A percentile compares a stretch with the other conserved stretches of the same genome.
These are phyloP conservation scores for Hevea brasiliensis DNA, from an alignment of 345 rosid genomes.

Conservation along the genomic window DNA sequence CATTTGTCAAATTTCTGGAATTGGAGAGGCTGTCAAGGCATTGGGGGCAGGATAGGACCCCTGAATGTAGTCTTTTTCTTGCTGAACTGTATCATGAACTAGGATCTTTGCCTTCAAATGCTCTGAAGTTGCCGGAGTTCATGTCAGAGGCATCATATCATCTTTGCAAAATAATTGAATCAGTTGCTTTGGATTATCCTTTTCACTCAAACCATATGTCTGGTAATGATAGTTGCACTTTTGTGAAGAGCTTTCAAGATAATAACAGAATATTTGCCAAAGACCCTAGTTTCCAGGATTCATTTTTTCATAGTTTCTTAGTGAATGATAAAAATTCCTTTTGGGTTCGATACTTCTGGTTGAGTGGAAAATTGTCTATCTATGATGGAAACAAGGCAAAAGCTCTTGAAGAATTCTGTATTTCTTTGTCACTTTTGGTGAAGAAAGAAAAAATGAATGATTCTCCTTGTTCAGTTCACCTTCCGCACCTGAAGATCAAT, in stretches of 20 bases:
- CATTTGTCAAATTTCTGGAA: constrained; percentile 60
- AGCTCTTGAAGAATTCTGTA: constrained; percentile 66
- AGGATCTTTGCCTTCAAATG: constrained; percentile 52
- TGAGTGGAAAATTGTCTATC: constrained; percentile 80
- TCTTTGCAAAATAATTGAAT: constrained; percentile 86
- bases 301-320: constrained; percentile 29
- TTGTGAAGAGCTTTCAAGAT: constrained; percentile 40
- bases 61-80: constrained; percentile 87
- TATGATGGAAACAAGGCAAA: constrained; percentile 72
- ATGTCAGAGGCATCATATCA: constrained; percentile 75
- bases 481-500: constrained; percentile 65
- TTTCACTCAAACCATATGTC: constrained; percentile 36
- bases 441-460: constrained; percentile 40
- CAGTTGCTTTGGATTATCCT: constrained; percentile 68
- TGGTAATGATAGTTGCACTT: constrained; percentile 35
- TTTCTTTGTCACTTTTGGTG: constrained; percentile 62
- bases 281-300: constrained; percentile 25
- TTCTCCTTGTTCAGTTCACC: constrained; percentile 39
- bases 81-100: constrained; percentile 84
- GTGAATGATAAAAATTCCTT: constrained; percentile 50
- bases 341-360: constrained; percentile 89
- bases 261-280: constrained; percentile 26
- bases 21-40: constrained; percentile 81
- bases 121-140: constrained; percentile 51
- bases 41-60: constrained; percentile 80